Conservation (phyloP, 441 rosid genomes). For the Gossypium lobatum region DNA sequence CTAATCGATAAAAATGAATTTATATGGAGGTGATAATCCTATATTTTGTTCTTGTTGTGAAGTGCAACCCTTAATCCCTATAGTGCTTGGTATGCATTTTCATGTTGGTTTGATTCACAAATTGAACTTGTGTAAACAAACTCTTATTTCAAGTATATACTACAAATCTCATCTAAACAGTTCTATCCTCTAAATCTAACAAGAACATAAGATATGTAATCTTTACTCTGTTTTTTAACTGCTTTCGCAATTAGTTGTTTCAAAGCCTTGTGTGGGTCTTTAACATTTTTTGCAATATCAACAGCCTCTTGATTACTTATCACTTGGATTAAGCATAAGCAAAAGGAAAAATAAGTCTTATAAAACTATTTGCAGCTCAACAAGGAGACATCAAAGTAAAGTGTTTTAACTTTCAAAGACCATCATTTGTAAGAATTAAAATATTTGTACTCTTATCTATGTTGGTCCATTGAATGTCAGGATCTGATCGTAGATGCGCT, state of each 20-base stretch:
- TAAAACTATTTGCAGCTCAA: constrained; percentile 7
- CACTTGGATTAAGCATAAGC: constrained; percentile 42
- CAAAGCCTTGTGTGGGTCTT: constrained; percentile 81
- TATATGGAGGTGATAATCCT: constrained; percentile 17
- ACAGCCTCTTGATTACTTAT: constrained; percentile 87
- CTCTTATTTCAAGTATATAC: constrained; percentile 30
- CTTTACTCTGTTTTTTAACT: constrained; percentile 66
- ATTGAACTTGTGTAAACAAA: constrained; percentile 19
- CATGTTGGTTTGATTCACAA: constrained; percentile 19
- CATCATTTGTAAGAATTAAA: constrained; percentile 84
- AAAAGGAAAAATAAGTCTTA: not conserved
- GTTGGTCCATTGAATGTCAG: constrained; percentile 43
- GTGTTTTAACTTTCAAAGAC: constrained; percentile 80
- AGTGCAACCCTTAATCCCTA: not conserved
- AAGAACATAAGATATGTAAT: constrained; percentile 82
- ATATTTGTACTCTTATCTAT: constrained; percentile 43
- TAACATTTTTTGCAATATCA: constrained; percentile 63
- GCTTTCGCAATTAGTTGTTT: constrained; percentile 78
- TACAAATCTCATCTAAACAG: constrained; percentile 14
- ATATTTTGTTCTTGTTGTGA: not conserved
- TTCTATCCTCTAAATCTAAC: constrained; percentile 59
- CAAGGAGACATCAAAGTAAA: not conserved
- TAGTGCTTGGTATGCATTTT: constrained; percentile 6
- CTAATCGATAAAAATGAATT: constrained; percentile 24
- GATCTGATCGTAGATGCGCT: constrained; percentile 85